Evolutionary conservation across 148 eudicot species (phyloP), one percentile per base, ranked within the genome.

Genomic region (Dianthus caryophyllus): DNA sequence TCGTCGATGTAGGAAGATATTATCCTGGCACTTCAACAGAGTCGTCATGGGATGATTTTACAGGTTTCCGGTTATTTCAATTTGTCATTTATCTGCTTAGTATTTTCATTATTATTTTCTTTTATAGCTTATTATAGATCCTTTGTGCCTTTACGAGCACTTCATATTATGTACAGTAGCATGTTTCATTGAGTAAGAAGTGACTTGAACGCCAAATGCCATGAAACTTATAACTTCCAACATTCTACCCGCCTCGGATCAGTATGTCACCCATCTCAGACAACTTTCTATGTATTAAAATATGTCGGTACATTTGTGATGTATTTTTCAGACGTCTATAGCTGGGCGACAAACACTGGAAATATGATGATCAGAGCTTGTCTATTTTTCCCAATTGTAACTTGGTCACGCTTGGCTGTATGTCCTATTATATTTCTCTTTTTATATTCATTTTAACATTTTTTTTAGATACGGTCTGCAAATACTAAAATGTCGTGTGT

Each of bases 1-100:
- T 95, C 38, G 91, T 90, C 68, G 99, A 95, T 83, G 10, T 95
- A 70, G 99, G 99, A 60, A 87, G 97, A 84, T 88, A 82, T 82
- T 60, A 86, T 75, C 96, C 99, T 36, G 96, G 97, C 49, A 70
- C 85, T 65, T 80, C 99, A 43, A 51, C 68, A 17, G 91, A 90
- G 70, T 78, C 67, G 71, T 51, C 96, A 25, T 95, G 99, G 99
- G 82, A 86, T 68, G 99, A 95, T 76, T 85, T 88, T 72, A 77
- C 96, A 90, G 97, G 99, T 94, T 52, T 63, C 21, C 22, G 14
- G 6, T 62, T 62, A 39, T 33, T 33, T 44, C 44, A 1, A 24
- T 63, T 10, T 44, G 15, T 62, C 47, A 36, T 12, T 24, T 15
- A 6, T 30, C 30, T 57, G 6, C 46, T 60, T 36, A 9, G n/a